Evolutionary conservation across 2,329 filamentous ascomycete species (phyloP), one percentile per base, ranked within the genome.

Genomic region (Anisogramma anomala): DNA sequence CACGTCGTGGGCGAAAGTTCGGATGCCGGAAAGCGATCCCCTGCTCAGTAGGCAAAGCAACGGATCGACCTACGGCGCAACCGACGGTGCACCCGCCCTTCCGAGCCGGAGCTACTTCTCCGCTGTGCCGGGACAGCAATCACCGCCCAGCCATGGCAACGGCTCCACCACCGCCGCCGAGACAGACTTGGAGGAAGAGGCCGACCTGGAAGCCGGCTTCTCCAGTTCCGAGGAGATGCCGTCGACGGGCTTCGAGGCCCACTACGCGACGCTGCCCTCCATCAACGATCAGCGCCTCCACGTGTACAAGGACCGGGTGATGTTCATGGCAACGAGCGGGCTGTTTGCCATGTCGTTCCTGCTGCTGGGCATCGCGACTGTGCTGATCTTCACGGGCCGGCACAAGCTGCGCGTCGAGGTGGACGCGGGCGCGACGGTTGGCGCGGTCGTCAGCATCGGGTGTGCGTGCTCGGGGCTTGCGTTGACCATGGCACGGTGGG

Each of bases 321-420:
- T 83, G 6, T 67, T 70, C 42, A 69, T 66, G 50, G 66, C 64
- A 23, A 74, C 71, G 11, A 50, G 73, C 11, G 64, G 65, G 30
- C 69, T 69, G 33, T 79, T 83, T 48, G 60, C 64, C 2, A 69
- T 74, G 0, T 72, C 82, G 0, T 69, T 79, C 26, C 58, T 79
- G 6, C 68, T 89, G 7, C 69, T 86, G 26, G 57, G 71, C 35
- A 69, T 89, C 23, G 74, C 82, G 0, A 68, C 68, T 27, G 66
- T 82, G 8, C 70, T 91, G 27, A 74, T 83, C 23, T 62, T 67
- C 11, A 84, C 84, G 1, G 83, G 82, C 7, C 69, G 74, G 34
- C 79, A 77, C 54, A 81, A 74, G 56, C 67, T 81, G 49, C 68
- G 72, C 4, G 67, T 77, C n/a, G 77, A 84, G 56, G 84, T 89